Evolutionary conservation across 768 basidiomycete species (phyloP).

Genomic region (Suillus luteus): DNA sequence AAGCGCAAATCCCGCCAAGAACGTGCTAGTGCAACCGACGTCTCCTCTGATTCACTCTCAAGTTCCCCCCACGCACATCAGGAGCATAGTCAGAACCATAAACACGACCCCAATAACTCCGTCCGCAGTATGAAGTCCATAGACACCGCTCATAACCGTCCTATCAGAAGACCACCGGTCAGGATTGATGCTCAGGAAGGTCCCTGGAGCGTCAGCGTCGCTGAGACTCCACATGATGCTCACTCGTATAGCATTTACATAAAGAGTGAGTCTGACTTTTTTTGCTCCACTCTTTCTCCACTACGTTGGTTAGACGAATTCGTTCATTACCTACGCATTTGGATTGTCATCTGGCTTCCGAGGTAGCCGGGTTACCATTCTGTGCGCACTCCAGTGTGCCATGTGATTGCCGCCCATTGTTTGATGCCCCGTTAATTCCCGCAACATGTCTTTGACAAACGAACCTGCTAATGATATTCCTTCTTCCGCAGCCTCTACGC

Average conservation of each 20-base stretch:
- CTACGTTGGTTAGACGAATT: conserved; percentile 17
- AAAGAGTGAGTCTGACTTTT: conserved; percentile 66
- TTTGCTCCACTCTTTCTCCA: conserved; percentile 28
- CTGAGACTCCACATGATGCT: conserved; percentile 77
- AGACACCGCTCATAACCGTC: conserved; percentile 44
- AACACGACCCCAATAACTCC: conserved; percentile 22
- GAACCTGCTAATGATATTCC: conserved; percentile 32
- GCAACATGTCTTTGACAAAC: conserved; percentile 19
- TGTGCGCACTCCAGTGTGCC: conserved; percentile 21
- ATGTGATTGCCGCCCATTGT: conserved; percentile 16
- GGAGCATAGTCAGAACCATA: conserved; percentile 18
- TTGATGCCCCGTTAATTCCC: conserved; percentile 17
- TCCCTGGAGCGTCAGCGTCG: conserved; percentile 87
- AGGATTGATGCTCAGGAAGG: conserved; percentile 77
- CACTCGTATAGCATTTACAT: conserved; percentile 78
- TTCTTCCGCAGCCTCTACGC: conserved; percentile 69
- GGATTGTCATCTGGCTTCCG: conserved; percentile 26
- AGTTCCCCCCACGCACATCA: conserved; percentile 33
- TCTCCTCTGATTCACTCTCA: conserved; percentile 35
- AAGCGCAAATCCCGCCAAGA: conserved; percentile 38
- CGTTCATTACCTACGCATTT: conserved; percentile 23
- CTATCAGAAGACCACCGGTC: conserved; percentile 50
- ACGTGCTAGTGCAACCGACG: conserved; percentile 41
- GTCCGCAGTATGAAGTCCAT: conserved; percentile 44
- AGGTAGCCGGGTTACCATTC: conserved; percentile 25